A percentile compares a stretch with the other conserved stretches of the same genome.
Conservation (phyloP, 345 rosid species). For the Pseudoturritis turrita region DNA sequence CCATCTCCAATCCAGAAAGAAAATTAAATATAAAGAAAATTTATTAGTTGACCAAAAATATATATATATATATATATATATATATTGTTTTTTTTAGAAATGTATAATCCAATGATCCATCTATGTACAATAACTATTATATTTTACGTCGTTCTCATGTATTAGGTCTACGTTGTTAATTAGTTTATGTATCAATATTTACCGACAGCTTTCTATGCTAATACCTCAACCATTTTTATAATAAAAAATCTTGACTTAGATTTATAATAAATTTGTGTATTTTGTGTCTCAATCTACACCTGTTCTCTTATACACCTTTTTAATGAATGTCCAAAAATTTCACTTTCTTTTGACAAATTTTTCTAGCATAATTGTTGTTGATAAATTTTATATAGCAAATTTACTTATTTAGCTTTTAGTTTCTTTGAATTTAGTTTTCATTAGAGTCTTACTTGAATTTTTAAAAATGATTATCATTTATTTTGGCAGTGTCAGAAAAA, state of each 20-base stretch:
- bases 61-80: too few relatives aligned
- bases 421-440: too few relatives aligned
- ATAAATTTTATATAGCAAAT: too few relatives aligned
- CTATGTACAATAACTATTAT: not conserved
- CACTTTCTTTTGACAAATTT: too few relatives aligned
- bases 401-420: too few relatives aligned
- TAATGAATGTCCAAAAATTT: not conserved
- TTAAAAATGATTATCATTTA: too few relatives aligned
- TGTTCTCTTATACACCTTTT: not conserved
- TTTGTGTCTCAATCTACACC: not conserved
- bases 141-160: conserved; percentile 22
- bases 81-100: too few relatives aligned
- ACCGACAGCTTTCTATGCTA: conserved; percentile 21
- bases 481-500: too few relatives aligned
- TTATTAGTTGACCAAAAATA: too few relatives aligned
- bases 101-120: not conserved
- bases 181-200: conserved; percentile 8
- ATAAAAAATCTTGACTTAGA: not conserved
- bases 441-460: too few relatives aligned
- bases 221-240: not conserved
- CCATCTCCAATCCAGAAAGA: not conserved
- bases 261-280: not conserved
- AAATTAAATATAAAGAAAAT: not conserved
- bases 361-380: too few relatives aligned
- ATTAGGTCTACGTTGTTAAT: conserved; percentile 20